Evolutionary conservation across 345 rosid genomes (phyloP).

Genomic region (Triadica sebifera): DNA sequence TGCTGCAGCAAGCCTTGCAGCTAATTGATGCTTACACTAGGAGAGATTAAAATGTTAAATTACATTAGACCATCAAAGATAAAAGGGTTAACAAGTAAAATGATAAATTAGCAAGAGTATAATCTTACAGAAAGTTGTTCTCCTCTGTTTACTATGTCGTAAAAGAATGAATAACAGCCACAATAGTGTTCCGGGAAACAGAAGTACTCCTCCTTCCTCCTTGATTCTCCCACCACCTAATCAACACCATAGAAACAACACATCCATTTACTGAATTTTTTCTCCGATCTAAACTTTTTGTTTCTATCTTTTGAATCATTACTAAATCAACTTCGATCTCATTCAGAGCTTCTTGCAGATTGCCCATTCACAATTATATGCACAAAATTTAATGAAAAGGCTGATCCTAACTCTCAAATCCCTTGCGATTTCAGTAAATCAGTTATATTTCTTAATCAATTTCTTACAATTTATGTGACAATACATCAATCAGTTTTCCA

Average conservation of each 20-base stretch:
- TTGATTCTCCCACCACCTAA: conserved; percentile 85
- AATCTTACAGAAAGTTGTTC: conserved; percentile 76
- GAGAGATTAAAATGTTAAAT: conserved; percentile 2
- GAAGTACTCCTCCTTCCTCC: conserved; percentile 78
- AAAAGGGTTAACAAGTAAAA: not conserved
- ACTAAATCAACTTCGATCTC: too few species aligned
- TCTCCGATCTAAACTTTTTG: too few species aligned
- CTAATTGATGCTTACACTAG: conserved; percentile 89
- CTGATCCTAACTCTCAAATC: not conserved
- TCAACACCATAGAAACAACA: not conserved
- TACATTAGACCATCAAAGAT: not conserved
- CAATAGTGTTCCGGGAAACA: conserved; percentile 77
- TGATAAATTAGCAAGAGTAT: not conserved
- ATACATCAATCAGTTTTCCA: not conserved
- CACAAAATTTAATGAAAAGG: not conserved
- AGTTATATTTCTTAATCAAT: not conserved
- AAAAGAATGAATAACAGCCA: conserved; percentile 86
- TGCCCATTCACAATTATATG: not conserved
- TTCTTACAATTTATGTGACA: not conserved
- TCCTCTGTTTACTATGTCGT: conserved; percentile 79
- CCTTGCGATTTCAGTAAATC: not conserved
- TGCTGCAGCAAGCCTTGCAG: conserved; percentile 73
- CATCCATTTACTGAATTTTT: not conserved
- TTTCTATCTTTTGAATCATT: too few species aligned
- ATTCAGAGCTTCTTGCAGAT: not conserved